These are phyloP conservation scores for Pyrus betulifolia DNA, from an alignment of 306 rosid species.

Conservation along the genomic window DNA sequence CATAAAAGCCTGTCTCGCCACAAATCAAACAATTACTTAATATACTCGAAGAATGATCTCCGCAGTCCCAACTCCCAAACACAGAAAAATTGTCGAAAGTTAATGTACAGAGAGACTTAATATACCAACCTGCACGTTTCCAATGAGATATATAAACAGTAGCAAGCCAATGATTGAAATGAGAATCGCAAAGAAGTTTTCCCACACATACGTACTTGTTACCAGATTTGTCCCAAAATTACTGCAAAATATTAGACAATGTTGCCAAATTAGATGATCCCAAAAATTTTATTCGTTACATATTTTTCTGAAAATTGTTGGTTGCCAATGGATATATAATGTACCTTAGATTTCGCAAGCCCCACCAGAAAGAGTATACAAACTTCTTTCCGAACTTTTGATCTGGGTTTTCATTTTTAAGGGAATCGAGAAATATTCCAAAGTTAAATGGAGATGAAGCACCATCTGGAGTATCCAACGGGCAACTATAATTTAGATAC, in stretches of 20 bases:
- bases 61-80: too few species aligned
- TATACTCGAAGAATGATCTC: too few species aligned
- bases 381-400: too few species aligned
- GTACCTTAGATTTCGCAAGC: too few species aligned
- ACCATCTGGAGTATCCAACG: neutral
- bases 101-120: neutral
- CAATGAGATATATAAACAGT: neutral
- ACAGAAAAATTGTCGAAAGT: neutral
- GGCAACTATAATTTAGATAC: too few species aligned
- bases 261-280: too few species aligned
- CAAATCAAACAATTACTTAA: neutral
- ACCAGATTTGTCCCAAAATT: neutral
- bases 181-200: neutral
- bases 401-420: too few species aligned
- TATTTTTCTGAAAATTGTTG: too few species aligned
- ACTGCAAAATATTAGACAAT: neutral
- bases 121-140: constrained; percentile 2
- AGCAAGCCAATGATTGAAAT: constrained; percentile 3
- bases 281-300: too few species aligned
- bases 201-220: neutral
- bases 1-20: constrained; percentile 47
- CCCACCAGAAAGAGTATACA: too few species aligned
- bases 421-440: neutral
- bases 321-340: too few species aligned
- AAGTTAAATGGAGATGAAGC: neutral